Conservation (phyloP, 805 yeast species). For the Ogataea glucozyma region DNA sequence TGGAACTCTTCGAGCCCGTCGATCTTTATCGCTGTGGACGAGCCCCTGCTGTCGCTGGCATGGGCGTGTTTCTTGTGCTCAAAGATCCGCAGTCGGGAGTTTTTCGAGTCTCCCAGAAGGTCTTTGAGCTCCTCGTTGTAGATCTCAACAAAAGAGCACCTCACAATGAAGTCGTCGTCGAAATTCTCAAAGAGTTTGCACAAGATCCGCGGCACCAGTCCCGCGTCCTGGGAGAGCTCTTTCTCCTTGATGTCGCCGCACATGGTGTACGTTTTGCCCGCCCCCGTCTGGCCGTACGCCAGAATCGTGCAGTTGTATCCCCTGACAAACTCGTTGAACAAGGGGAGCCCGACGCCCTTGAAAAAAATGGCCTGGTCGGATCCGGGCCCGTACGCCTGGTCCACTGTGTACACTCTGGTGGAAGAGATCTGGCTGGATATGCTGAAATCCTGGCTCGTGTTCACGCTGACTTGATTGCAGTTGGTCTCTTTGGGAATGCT, state of each 20-base stretch:
- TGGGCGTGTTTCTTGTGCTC: constrained; percentile 32
- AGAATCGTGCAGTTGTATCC: constrained; percentile 58
- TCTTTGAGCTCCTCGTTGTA: constrained; percentile 48
- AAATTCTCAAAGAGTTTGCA: constrained; percentile 39
- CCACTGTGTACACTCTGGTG: constrained; percentile 47
- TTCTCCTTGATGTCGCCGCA: constrained; percentile 44
- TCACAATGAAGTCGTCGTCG: constrained; percentile 41
- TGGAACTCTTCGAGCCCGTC: constrained; percentile 67
- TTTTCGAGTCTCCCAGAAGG: constrained; percentile 40
- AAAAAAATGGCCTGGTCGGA: constrained; percentile 50
- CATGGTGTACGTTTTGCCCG: constrained; percentile 64
- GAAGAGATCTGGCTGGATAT: constrained; percentile 28
- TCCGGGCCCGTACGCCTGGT: constrained; percentile 55
- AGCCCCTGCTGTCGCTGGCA: constrained; percentile 11
- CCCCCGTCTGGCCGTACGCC: constrained; percentile 64
- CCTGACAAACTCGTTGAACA: constrained; percentile 48
- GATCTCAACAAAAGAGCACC: constrained; percentile 55
- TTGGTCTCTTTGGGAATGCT: constrained; percentile 42
- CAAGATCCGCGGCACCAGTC: constrained; percentile 53
- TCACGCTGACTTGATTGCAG: constrained; percentile 27
- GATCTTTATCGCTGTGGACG: constrained; percentile 42
- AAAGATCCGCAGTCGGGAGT: constrained; percentile 39
- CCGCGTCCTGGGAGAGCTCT: constrained; percentile 37
- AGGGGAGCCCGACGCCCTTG: constrained; percentile 46
- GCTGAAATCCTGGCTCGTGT: constrained; percentile 29